Evolutionary conservation across 75 land plant species (phyloP), one percentile per base, ranked within the genome.

Genomic region (Pinus albicaulis): DNA sequence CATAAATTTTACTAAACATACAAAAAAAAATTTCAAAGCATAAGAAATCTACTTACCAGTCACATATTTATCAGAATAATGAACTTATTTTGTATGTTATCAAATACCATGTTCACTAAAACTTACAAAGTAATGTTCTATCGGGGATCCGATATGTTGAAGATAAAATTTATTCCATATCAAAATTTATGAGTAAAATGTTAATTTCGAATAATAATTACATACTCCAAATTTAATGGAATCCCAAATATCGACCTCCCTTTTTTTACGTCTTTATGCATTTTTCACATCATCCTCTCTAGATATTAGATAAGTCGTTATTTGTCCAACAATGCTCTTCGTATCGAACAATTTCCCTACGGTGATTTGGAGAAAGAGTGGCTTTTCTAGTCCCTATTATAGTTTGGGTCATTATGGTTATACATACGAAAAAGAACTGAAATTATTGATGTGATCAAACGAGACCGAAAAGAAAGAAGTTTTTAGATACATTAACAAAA

Each of bases 141-240:
- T 34, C 2, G 2, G 36, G 36, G 2, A 34, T 34, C 36, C 2
- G 36, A 34, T 34, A 34, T 2, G 2, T 1, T 34, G 36, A 34
- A 34, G 36, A 34, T 34, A n/a, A n/a, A n/a, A n/a, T n/a, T n/a
- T n/a, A n/a, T n/a, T n/a, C n/a, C n/a, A n/a, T n/a, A n/a, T n/a
- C n/a, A n/a, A 34, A 34, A 34, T 34, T 34, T 34, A 2, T 1
- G 36, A 34, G 36, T 34, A 34, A 2, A 34, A 34, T 34, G 36
- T 34, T 34, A 34, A 34, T 34, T 34, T 34, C n/a, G 8, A 60
- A 44, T 44, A 8, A 44, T 4, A 38, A 55, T 53, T 76, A 80
- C 82, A 72, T 24, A 80, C 76, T 36, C 82, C 82, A 76, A 80
- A 80, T 53, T 80, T 80, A 52, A 80, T 80, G 24, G 82, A 80